Percentiles rank a stretch among this genome's conserved stretches.
Evolutionary conservation across 2,329 filamentous ascomycete species (phyloP).

Genomic region (Dothidotthia symphoricarpi): DNA sequence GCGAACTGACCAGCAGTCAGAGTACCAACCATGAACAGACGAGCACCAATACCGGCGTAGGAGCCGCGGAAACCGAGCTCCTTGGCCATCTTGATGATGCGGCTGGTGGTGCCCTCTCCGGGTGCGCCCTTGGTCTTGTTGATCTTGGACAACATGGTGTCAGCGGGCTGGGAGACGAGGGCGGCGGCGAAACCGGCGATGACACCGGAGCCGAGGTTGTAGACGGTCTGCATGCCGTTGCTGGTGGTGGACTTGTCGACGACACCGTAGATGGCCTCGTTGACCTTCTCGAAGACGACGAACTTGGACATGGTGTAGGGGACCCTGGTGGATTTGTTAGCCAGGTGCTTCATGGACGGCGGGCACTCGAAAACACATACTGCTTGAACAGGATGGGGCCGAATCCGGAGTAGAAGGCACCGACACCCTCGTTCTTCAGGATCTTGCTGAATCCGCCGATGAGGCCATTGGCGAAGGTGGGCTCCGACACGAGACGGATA

Average conservation of each 20-base stretch:
- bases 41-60: conserved; percentile 78
- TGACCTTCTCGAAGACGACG: conserved; percentile 87
- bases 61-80: conserved; percentile 79
- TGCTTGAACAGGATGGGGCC: conserved; percentile 55
- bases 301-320: conserved; percentile 96
- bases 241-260: conserved; percentile 71
- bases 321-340: conserved; percentile 56
- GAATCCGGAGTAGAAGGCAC: conserved; percentile 89
- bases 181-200: conserved; percentile 85
- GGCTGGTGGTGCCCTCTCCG: conserved; percentile 76
- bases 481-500: conserved; percentile 88
- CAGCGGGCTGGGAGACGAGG: conserved; percentile 82
- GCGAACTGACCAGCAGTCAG: conserved; percentile 68
- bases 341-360: not conserved
- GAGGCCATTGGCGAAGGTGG: conserved; percentile 78
- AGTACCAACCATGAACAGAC: conserved; percentile 68
- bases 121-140: conserved; percentile 90
- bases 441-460: conserved; percentile 81
- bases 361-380: conserved; percentile 20
- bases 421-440: conserved; percentile 74
- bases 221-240: conserved; percentile 67
- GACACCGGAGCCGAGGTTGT: conserved; percentile 83
- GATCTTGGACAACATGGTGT: conserved; percentile 94
- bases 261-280: conserved; percentile 66
- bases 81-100: conserved; percentile 83